Evolutionary conservation across 208 protist species (phyloP).

Genomic region (Crithidia thermophila): DNA sequence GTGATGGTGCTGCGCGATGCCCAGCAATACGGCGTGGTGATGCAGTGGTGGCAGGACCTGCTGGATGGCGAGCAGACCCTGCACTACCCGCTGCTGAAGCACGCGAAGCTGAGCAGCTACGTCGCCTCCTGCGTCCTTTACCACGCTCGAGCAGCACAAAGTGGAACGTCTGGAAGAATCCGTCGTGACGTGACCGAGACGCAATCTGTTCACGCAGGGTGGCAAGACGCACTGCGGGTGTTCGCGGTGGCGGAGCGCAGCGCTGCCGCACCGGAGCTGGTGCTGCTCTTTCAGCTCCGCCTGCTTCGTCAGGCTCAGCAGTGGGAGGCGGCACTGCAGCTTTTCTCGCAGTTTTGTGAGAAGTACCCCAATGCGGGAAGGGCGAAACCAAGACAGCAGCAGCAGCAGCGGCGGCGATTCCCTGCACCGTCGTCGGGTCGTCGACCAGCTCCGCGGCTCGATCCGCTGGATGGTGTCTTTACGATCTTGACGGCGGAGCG

Average conservation of each 20-base stretch:
- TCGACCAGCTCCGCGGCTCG: not conserved
- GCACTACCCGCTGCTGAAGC: conserved; percentile 29
- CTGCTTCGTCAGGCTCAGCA: conserved; percentile 35
- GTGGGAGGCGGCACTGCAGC: conserved; percentile 28
- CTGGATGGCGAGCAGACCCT: not conserved
- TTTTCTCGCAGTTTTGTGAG: conserved; percentile 12
- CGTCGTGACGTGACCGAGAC: not conserved
- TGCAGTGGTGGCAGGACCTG: conserved; percentile 26
- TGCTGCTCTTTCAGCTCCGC: conserved; percentile 54
- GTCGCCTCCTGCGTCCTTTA: conserved; percentile 53
- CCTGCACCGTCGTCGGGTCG: not conserved
- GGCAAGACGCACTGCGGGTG: conserved; percentile 30
- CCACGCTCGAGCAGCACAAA: not conserved
- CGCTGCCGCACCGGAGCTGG: conserved; percentile 27
- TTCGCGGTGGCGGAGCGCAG: conserved; percentile 24
- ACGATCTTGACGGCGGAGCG: conserved; percentile 25
- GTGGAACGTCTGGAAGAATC: not conserved
- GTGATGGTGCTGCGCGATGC: conserved; percentile 33
- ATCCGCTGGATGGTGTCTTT: conserved; percentile 12
- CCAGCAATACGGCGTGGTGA: not conserved
- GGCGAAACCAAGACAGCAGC: not conserved
- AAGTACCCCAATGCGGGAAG: not conserved
- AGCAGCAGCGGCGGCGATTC: not conserved
- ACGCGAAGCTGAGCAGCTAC: conserved; percentile 68
- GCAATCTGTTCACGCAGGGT: not conserved